Base-by-base conservation (phyloP, 2,329 filamentous ascomycete species). In the Microcyclospora pomicola region DNA sequence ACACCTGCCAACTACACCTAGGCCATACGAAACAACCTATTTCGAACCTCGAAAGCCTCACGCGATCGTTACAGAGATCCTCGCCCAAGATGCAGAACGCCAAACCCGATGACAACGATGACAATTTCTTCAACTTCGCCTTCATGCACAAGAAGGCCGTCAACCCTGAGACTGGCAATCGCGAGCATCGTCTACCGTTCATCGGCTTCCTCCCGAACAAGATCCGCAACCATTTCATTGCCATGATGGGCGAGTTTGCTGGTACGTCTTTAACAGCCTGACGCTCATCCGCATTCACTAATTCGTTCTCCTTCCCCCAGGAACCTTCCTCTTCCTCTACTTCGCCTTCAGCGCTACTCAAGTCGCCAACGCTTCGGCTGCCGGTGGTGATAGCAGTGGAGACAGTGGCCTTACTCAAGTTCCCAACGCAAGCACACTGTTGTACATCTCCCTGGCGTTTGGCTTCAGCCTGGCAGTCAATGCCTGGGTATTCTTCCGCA, bases 401-500 rank as follows among this genome's bases (percentile, higher is more conserved):
- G 40, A 38, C 24, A 27, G 11, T 19, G 31, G 15, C 6, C 36
- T 57, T 13, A 39, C 44, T 6, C 49, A 56, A 39, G 46, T 47
- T 27, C 59, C 59, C 5, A 61, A 62, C 41, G 45, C 57, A 13
- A 42, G 48, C 13, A 46, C 49, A 2, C 47, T 63, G 40, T 41
- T 61, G 30, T 65, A 62, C 48, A 64, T 64, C 38, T 38, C 51
- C 15, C 43, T 64, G 36, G 54, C 55, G 3, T 65, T 65, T 45
- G 62, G 62, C 31, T 64, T 64, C 50, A 62, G 58, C 27, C 49
- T 65, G 35, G 59, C 61, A 6, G 62, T 64, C 38, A 64, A 63
- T 47, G 62, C 58, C 9, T 65, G 62, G 62, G 59, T 64, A 13
- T 65, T 65, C 49, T 64, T 63, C 49, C 52, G 62, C 2, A 63